phyloP scores from a whole-genome alignment of 805 yeast species.

The Wilhelminamyces savonicus region DNA sequence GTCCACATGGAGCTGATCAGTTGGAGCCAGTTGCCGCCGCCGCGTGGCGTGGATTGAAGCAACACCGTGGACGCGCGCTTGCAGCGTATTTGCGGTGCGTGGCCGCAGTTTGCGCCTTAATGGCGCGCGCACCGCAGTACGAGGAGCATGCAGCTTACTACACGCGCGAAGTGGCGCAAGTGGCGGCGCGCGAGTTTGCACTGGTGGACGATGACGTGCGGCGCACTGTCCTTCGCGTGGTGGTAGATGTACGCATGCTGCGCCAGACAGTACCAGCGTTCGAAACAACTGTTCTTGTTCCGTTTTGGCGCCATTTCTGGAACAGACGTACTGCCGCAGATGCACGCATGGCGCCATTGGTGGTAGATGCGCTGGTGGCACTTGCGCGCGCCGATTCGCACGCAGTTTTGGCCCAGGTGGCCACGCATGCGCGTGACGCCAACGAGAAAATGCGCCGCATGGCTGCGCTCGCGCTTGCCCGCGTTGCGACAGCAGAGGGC shows the following conservation, averaged over 20 bases:
- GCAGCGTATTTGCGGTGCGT: conserved; percentile 74
- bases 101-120: conserved; percentile 76
- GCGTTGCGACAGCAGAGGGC: conserved; percentile 56
- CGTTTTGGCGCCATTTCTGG: conserved; percentile 75
- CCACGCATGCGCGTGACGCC: conserved; percentile 66
- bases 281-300: conserved; percentile 46
- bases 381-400: conserved; percentile 65
- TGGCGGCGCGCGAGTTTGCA: conserved; percentile 63
- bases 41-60: conserved; percentile 71
- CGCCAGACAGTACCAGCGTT: conserved; percentile 49
- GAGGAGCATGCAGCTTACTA: conserved; percentile 75
- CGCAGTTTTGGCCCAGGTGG: conserved; percentile 49
- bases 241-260: conserved; percentile 60
- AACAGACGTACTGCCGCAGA: conserved; percentile 72
- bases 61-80: conserved; percentile 70
- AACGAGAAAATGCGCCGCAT: conserved; percentile 73
- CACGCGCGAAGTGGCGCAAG: conserved; percentile 63
- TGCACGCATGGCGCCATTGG: conserved; percentile 45
- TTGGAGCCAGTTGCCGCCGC: conserved; percentile 72
- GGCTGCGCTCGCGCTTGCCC: conserved; percentile 70
- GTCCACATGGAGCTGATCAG: conserved; percentile 87
- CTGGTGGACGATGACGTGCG: conserved; percentile 89
- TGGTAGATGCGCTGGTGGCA: conserved; percentile 65
- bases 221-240: conserved; percentile 59
- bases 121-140: conserved; percentile 49